A percentile compares a stretch with the other conserved stretches of the same genome.
Evolutionary conservation across 129 eudicot species (phyloP).

Genomic region (Arctium lappa): DNA sequence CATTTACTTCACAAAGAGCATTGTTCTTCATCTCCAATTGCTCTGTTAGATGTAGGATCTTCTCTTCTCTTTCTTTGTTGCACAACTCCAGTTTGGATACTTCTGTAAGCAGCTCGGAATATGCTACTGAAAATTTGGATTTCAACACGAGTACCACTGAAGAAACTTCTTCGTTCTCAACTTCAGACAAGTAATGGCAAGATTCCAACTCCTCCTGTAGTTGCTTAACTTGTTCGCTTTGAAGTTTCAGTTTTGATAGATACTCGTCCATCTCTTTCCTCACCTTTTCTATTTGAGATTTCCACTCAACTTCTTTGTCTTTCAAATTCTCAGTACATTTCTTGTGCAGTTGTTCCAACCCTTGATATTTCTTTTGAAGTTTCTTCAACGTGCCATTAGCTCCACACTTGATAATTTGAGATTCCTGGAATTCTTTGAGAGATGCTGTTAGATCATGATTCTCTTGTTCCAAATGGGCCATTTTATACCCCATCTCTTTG

Average conservation of each 20-base stretch:
- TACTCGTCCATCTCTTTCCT: constrained; percentile 32
- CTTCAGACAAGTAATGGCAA: constrained; percentile 34
- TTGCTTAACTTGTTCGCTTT: constrained; percentile 35
- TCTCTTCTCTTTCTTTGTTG: constrained; percentile 35
- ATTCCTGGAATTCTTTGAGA: constrained; percentile 50
- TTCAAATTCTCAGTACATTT: constrained; percentile 41
- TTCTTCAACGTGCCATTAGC: constrained; percentile 35
- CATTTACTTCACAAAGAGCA: constrained; percentile 25
- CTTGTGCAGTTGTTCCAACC: constrained; percentile 56
- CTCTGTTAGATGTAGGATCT: constrained; percentile 29
- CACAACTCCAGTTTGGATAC: constrained; percentile 22
- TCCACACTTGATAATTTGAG: constrained; percentile 41
- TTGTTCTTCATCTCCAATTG: constrained; percentile 34
- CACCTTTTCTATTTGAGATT: constrained; percentile 36
- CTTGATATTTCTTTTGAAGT: constrained; percentile 44
- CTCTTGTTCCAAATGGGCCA: constrained; percentile 55
- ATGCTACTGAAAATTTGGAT: constrained; percentile 42
- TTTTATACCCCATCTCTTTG: constrained; percentile 51
- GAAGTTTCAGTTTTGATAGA: constrained; percentile 32
- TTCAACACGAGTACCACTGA: constrained; percentile 40
- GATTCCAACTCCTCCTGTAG: constrained; percentile 43
- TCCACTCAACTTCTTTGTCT: constrained; percentile 58
- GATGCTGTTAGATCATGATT: constrained; percentile 48
- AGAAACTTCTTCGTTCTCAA: constrained; percentile 43
- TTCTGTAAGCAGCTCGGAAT: constrained; percentile 26